These are phyloP conservation scores for Medakamo hakoo DNA, from an alignment of 139 green algal genomes.

Conservation along the genomic window DNA sequence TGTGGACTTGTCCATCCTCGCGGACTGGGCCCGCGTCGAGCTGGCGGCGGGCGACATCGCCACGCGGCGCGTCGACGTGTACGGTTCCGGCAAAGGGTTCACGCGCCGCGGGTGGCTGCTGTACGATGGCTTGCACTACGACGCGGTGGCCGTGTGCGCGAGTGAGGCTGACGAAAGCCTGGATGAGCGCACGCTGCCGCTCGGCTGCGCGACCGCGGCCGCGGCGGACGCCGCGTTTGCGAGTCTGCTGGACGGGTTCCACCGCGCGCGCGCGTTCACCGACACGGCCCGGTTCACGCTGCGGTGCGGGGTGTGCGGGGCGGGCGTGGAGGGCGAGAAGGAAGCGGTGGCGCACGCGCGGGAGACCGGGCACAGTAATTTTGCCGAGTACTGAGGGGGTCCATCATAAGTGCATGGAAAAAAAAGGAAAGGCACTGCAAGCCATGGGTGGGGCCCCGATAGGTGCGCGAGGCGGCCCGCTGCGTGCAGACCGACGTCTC, in stretches of 20 bases:
- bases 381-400: constrained; percentile 18
- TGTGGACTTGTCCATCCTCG: constrained; percentile 92
- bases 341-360: constrained; percentile 77
- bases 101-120: constrained; percentile 37
- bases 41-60: constrained; percentile 88
- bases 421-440: too few species aligned
- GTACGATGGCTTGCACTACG: constrained; percentile 64
- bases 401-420: too few species aligned
- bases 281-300: constrained; percentile 77
- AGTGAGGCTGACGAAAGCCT: constrained; percentile 15
- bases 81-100: constrained; percentile 45
- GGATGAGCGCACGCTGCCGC: constrained; percentile 56
- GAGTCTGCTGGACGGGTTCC: constrained; percentile 25
- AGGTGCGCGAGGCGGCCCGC: too few species aligned
- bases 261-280: constrained; percentile 51
- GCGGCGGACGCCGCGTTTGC: constrained; percentile 4
- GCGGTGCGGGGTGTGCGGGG: constrained; percentile 67
- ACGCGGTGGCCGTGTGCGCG: constrained; percentile 40
- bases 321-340: constrained; percentile 61
- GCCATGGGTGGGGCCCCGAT: too few species aligned
- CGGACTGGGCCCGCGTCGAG: constrained; percentile 25
- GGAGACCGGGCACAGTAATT: constrained; percentile 55
- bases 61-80: constrained; percentile 66
- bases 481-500: too few species aligned
- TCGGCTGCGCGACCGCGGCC: constrained; percentile 16